Percentiles rank a stretch among this genome's conserved stretches.
phyloP scores from a whole-genome alignment of 2,329 filamentous ascomycete genomes.

The Colletotrichum australisinense region DNA sequence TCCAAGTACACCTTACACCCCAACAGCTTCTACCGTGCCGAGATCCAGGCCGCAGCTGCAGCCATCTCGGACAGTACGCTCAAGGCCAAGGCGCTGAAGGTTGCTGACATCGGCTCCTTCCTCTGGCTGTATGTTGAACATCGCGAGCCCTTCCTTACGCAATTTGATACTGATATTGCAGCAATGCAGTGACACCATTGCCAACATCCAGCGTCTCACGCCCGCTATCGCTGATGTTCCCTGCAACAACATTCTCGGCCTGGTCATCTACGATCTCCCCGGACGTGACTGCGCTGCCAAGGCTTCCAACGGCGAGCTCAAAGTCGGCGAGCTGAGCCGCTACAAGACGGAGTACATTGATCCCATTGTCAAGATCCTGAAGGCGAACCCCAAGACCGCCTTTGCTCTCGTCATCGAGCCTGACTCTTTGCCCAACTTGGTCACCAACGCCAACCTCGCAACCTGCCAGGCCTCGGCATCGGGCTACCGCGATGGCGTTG shows the following conservation, averaged over 20 bases:
- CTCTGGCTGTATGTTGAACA: slow-evolving; percentile 48
- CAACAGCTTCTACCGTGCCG: slow-evolving; percentile 49
- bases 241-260: slow-evolving; percentile 51
- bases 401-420: slow-evolving; percentile 63
- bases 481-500: slow-evolving; percentile 65
- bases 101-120: slow-evolving; percentile 53
- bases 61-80: slow-evolving; percentile 44
- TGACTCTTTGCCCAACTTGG: slow-evolving; percentile 71
- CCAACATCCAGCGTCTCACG: slow-evolving; percentile 50
- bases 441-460: slow-evolving; percentile 67
- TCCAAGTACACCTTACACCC: slow-evolving; percentile 52
- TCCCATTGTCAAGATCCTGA: slow-evolving; percentile 62
- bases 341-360: slow-evolving; percentile 57
- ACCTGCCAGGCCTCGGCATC: slow-evolving; percentile 65
- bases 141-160: no score
- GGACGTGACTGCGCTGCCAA: slow-evolving; percentile 73
- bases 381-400: slow-evolving; percentile 63
- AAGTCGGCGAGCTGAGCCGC: slow-evolving; percentile 60
- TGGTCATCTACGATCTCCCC: slow-evolving; percentile 73
- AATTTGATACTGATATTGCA: not conserved
- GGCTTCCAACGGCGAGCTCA: slow-evolving; percentile 72
- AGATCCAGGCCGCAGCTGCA: slow-evolving; percentile 49
- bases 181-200: slow-evolving; percentile 48
- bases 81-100: slow-evolving; percentile 45
- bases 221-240: slow-evolving; percentile 49